These are phyloP conservation scores for Starmera amethionina DNA, from an alignment of 805 yeast species.

Conservation along the genomic window DNA sequence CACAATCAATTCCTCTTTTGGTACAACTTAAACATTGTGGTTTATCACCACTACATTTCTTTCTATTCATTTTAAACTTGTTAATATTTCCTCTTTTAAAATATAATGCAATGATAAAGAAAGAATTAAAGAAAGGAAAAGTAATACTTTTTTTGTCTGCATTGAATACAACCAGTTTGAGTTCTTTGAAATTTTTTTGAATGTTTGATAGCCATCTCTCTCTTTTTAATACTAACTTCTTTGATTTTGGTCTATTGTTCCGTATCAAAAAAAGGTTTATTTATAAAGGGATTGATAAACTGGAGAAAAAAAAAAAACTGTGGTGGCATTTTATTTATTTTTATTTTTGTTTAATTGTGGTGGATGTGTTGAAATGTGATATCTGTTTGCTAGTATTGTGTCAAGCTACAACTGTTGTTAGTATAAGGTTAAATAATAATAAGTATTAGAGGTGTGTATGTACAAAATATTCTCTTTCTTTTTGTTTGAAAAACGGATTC, in stretches of 20 bases:
- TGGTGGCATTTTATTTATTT: too few relatives aligned
- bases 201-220: conserved; percentile 7
- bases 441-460: background rate
- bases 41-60: conserved; percentile 19
- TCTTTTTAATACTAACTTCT: background rate
- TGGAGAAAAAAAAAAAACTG: too few relatives aligned
- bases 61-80: conserved; percentile 1
- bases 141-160: conserved; percentile 20
- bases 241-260: background rate
- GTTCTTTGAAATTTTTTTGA: conserved; percentile 19
- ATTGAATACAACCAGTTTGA: conserved; percentile 19
- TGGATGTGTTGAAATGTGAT: too few relatives aligned
- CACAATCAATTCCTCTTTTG: conserved; percentile 15
- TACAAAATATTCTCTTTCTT: background rate
- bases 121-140: too few relatives aligned
- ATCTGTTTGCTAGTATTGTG: too few relatives aligned
- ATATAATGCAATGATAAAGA: too few relatives aligned
- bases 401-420: too few relatives aligned
- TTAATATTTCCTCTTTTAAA: background rate
- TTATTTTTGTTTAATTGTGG: too few relatives aligned
- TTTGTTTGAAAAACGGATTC: too few relatives aligned
- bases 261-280: too few relatives aligned
- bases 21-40: conserved; percentile 16
- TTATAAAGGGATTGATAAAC: too few relatives aligned
- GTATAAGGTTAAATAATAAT: too few relatives aligned